Evolutionary conservation across 305 asterid genomes (phyloP).

Genomic region (Solanum aculeatissimum): DNA sequence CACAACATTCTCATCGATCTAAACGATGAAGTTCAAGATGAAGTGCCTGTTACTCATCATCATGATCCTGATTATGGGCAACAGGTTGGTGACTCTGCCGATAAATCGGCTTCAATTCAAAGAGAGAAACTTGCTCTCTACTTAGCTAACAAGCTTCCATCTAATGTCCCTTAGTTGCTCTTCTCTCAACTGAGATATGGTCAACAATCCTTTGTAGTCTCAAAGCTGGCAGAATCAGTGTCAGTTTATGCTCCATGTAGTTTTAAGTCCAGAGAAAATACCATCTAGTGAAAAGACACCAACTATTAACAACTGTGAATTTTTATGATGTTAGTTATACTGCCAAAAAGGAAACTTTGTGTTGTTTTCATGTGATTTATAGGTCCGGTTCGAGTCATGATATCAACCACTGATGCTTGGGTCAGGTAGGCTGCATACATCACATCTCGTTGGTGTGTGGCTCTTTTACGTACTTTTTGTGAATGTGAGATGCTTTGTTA

Average conservation of each 20-base stretch:
- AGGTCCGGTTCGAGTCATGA: not conserved
- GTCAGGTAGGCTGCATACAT: not conserved
- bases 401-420: not conserved
- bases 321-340: not conserved
- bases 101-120: not conserved
- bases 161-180: not conserved
- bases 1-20: slow-evolving; percentile 19
- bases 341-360: not conserved
- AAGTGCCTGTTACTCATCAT: not conserved
- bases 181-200: not conserved
- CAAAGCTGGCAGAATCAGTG: not conserved
- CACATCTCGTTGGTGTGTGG: not conserved
- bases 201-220: not conserved
- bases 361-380: not conserved
- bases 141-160: slow-evolving; percentile 4
- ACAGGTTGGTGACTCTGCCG: not conserved
- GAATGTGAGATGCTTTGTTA: not conserved
- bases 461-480: rapidly evolving
- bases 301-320: not conserved
- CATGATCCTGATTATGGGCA: slow-evolving; percentile 5
- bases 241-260: not conserved
- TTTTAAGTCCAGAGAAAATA: not conserved
- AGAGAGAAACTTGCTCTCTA: slow-evolving; percentile 19
- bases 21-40: slow-evolving; percentile 2
- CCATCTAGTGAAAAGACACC: not conserved